Base-by-base conservation (phyloP, 306 rosid species). In the Abrus pulchellus region DNA sequence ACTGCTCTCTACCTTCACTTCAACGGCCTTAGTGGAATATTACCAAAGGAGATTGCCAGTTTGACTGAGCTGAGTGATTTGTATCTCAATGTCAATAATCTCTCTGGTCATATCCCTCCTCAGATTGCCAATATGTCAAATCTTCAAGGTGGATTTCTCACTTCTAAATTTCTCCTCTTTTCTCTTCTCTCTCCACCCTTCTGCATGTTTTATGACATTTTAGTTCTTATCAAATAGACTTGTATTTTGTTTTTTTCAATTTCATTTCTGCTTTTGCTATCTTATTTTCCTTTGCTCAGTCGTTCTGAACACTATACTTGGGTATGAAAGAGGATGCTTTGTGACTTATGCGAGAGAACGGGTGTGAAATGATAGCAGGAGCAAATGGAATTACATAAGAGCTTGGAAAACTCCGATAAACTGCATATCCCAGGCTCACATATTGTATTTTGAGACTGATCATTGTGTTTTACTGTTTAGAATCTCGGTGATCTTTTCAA, bases 1-100 rank as follows among this genome's bases (percentile, higher is more conserved):
- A 83, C 98, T 0, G 99, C 93, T 72, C 85, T 95, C 75, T 95
- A 89, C 70, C 68, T 95, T 76, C 99, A 95, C 74, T 95, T 89
- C 78, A 95, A 95, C 81, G 83, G 76, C 70, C 80, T 95, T 67
- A 83, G 74, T 34, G 99, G 99, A 3, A 85, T 63, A 49, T 91
- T 95, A 9, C 99, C 99, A 1, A 88, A 45, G 57, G 95, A 93
- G 78, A 85, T 95, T 82, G 65, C 89, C 0, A 79, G 65, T 44
- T 87, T 93, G 50, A 88, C 87, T 63, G 74, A 82, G 74, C 90
- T 95, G 3, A 81, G 27, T 68, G 97, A 95, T 76, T 89, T 95
- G 64, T 95, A 95, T 85, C 97, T 95, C 33, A 85, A 93, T 48
- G 91, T 91, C 12, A 95, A 95, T 80, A 75, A 28, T 80, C 86